Evolutionary conservation across 257 asterid genomes (phyloP), one percentile per base, ranked within the genome.

Genomic region (Eucommia ulmoides): DNA sequence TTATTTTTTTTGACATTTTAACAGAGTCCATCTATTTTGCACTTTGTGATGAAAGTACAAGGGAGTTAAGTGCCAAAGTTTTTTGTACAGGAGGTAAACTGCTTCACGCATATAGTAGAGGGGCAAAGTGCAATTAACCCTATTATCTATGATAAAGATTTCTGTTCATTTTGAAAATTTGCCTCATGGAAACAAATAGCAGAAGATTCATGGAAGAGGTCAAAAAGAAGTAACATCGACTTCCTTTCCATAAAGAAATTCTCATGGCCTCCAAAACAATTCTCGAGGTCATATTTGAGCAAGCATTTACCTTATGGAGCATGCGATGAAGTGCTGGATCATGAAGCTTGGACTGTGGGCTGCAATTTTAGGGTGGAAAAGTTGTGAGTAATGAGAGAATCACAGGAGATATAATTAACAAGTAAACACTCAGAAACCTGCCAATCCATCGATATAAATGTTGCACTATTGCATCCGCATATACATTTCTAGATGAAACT

Each of bases 361-460:
- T 91, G 88, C 73, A 78, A 54, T 29, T 29, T 5, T 12, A 29
- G 8, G 50, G 62, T 3, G 44, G 58, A 58, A 26, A 62, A 41
- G 55, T 50, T 48, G 24, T 75, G 45, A 75, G 58, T 33, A 67
- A 33, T 49, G 24, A 57, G 29, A 38, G 49, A 48, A 24, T 22
- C 49, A 64, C 23, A 61, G 25, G 35, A 55, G 24, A 55, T 45
- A 20, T 20, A 59, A 60, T 33, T 24, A 54, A 35, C 47, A 50
- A 58, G 49, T 62, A 44, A 24, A 59, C 18, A 26, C 48, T 33
- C 35, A 60, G 68, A 47, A 54, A 89, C 98, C 98, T 89, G 98
- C 98, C 85, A 57, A 85, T 84, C 98, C 98, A 91, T 55, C 98
- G 80, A 74, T 83, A 83, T 69, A 91, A 72, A 70, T 86, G 83